Evolutionary conservation across 495 filamentous ascomycete species (phyloP), one percentile per base, ranked within the genome.

Genomic region (Hypoxylon perforatum): DNA sequence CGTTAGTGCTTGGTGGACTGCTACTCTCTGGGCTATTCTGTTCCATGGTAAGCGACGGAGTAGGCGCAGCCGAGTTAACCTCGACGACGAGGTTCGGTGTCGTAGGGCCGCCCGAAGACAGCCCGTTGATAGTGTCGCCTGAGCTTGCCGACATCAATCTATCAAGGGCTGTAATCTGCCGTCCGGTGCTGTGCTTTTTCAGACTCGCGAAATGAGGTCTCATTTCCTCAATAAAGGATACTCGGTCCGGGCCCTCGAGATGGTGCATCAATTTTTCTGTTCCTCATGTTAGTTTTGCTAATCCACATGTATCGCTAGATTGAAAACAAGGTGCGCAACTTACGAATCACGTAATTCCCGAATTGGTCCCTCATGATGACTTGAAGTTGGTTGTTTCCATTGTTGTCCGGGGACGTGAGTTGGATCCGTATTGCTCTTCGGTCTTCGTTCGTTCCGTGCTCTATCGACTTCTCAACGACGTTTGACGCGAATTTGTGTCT

Each of bases 401-500:
- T 85, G 3, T 88, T 83, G 42, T 86, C 84, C 12, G 78, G 58
- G 9, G 82, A 81, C 2, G 86, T 88, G 15, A 97, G 77, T 30
- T 82, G 86, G 18, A 80, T 78, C 57, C 94, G 86, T 67, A 99
- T 96, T 38, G 85, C 82, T 15, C 78, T 84, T 47, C 89, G 87
- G 70, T 96, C 87, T 46, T 89, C 84, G 17, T 85, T 79, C 1
- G 85, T 87, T 10, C 91, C 93, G 65, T 86, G 86, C 55, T 89
- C 81, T 48, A 99, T 92, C 67, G 92, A 95, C 80, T 94, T 96
- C 78, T 99, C 95, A 0, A 99, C 96, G 4, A 99, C 95, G 69
- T 99, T 97, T 67, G 92, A 97, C 3, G 96, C 95, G 71, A 93
- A 97, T 74, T 99, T 98, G 78, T 98, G 94, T 80, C 92, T 96